Evolutionary conservation across 306 rosid species (phyloP).

Genomic region (Dalbergia cochinchinensis): DNA sequence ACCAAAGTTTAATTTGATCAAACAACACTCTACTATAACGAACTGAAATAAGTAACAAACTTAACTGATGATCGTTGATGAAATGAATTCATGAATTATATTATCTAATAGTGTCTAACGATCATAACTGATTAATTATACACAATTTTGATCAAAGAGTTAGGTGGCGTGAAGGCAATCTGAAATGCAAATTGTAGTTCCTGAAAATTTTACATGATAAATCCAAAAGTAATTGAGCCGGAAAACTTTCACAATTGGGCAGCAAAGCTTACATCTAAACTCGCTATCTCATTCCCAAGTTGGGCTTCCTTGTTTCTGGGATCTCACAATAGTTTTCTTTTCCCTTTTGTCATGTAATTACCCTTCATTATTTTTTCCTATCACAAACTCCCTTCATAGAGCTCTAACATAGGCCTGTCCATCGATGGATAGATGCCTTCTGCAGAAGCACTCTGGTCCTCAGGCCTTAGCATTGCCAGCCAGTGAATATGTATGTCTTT

Average conservation of each 20-base stretch:
- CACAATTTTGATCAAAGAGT: constrained; percentile 6
- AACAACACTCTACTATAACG: not conserved
- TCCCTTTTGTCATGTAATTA: too few relatives aligned
- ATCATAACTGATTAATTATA: constrained; percentile 9
- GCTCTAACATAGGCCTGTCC: too few relatives aligned
- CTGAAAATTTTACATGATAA: constrained; percentile 5
- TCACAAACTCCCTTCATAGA: too few relatives aligned
- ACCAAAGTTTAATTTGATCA: not conserved
- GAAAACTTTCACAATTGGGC: constrained; percentile 2
- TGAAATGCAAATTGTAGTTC: not conserved
- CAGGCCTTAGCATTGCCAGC: too few relatives aligned
- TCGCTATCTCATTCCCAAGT: too few relatives aligned
- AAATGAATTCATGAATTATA: not conserved
- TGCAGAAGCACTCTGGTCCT: too few relatives aligned
- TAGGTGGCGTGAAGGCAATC: constrained; percentile 2
- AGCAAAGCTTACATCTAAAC: not conserved
- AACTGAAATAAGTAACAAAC: not conserved
- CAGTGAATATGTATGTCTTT: too few relatives aligned
- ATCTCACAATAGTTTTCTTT: too few relatives aligned
- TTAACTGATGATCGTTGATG: not conserved
- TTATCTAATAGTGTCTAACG: not conserved
- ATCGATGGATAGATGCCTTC: too few relatives aligned
- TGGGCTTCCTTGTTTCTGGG: too few relatives aligned
- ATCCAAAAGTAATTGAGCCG: constrained; percentile 4
- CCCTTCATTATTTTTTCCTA: too few relatives aligned